Base-by-base conservation (phyloP, 2,329 filamentous ascomycete genomes). In the Arachnomyces sp. region DNA sequence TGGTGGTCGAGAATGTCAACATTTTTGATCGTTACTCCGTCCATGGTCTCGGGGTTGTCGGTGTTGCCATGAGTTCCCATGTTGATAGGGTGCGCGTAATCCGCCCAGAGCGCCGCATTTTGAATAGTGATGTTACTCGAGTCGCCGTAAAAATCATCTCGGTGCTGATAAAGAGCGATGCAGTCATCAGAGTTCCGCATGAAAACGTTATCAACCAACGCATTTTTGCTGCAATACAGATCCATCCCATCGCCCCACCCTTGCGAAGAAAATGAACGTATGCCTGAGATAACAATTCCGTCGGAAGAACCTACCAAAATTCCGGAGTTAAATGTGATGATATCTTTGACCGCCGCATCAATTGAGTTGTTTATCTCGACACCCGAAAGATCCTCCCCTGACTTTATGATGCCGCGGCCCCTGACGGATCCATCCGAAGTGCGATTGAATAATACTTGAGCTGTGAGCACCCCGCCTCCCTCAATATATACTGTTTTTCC, bases 1-100 rank as follows among this genome's bases (percentile, higher is more conserved):
- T 50, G 42, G 25, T 65, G 62, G 31, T 65, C 62, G 2, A 64
- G 44, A 34, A 65, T 57, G 43, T 65, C 61, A n/a, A 63, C 52
- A 9, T 63, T 59, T n/a, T 46, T 47, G 39, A 65, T 52, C 1
- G 33, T 42, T 4, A 64, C 44, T 16, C 48, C 50, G 13, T 47
- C 45, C 31, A 59, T 52, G 0, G 51, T 60, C 49, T 65, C 62
- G 0, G 61, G 59, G 7, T 46, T 47, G 6, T 42, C 49, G 0
- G 58, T 48, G 31, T 62, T 61, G 2, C 61, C 61, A 33, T 63
- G 61, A 8, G 60, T 63, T 1, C 61, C 61, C 8, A 63, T 56
- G 3, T 62, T 55, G 30, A 63, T 57, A 0, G 61, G 52, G 35
- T 64, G 60, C 0, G 60, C 60, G 34, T 58, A 46, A 28, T 62